A percentile compares a stretch with the other conserved stretches of the same genome.
These are phyloP conservation scores for Phytophthora sp. DNA, from an alignment of 352 stramenopile species.

Conservation along the genomic window DNA sequence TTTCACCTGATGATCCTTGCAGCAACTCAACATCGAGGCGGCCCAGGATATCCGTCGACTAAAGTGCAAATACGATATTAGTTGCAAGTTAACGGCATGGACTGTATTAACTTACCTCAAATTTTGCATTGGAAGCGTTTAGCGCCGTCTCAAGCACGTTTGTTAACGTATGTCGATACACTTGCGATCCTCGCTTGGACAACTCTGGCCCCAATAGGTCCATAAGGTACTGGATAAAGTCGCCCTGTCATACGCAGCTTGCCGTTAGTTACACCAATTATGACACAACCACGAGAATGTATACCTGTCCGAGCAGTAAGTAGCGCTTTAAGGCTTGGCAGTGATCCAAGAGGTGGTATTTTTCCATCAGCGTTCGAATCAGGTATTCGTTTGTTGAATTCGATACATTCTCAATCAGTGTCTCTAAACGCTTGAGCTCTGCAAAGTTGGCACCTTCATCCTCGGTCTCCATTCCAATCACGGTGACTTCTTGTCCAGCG, in stretches of 20 bases:
- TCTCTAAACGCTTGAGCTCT: slow-evolving; percentile 71
- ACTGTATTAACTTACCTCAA: slow-evolving; percentile 65
- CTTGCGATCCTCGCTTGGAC: slow-evolving; percentile 86
- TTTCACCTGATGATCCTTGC: slow-evolving; percentile 67
- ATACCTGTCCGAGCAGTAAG: slow-evolving; percentile 96
- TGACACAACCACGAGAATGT: not conserved
- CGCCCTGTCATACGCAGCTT: no score
- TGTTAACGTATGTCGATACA: slow-evolving; percentile 96
- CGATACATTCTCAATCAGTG: slow-evolving; percentile 82
- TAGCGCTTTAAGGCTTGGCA: slow-evolving; percentile 97
- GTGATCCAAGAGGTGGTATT: slow-evolving; percentile 95
- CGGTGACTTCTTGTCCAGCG: slow-evolving; percentile 43
- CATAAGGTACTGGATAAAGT: slow-evolving; percentile 98
- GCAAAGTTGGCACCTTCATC: slow-evolving; percentile 73
- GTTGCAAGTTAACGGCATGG: not conserved
- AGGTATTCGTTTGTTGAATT: slow-evolving; percentile 89
- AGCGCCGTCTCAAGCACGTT: slow-evolving; percentile 95
- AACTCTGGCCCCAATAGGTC: slow-evolving; percentile 92
- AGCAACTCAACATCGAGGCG: slow-evolving; percentile 93
- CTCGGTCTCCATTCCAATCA: slow-evolving; percentile 53
- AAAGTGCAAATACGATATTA: not conserved
- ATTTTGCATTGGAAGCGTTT: slow-evolving; percentile 96
- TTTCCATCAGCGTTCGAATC: slow-evolving; percentile 92
- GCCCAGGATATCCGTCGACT: slow-evolving; percentile 92
- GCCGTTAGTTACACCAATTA: not conserved